Conservation (phyloP, 2,329 filamentous ascomycete genomes). For the Aspergillus terreus region DNA sequence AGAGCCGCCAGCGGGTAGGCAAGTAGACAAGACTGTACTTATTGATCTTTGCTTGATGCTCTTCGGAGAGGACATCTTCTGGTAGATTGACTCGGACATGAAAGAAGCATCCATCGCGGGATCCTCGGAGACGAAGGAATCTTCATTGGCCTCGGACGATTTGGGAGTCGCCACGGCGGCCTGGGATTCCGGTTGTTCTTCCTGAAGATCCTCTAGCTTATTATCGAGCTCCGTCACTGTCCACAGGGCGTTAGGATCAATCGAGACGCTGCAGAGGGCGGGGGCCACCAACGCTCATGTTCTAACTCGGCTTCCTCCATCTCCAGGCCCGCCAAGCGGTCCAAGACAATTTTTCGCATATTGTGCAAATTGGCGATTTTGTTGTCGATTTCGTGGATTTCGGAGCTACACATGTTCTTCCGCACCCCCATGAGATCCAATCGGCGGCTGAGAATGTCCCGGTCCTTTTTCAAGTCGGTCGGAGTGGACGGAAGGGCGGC, state of each 20-base stretch:
- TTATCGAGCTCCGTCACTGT: constrained; percentile 57
- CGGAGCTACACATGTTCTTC: constrained; percentile 96
- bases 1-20: background rate
- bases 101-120: constrained; percentile 60
- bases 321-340: constrained; percentile 79
- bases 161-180: constrained; percentile 31
- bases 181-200: constrained; percentile 40
- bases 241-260: constrained; percentile 4
- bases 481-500: constrained; percentile 60
- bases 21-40: constrained; percentile 25
- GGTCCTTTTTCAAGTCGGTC: constrained; percentile 73
- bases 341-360: constrained; percentile 89
- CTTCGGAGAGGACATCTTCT: constrained; percentile 72
- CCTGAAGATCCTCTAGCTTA: constrained; percentile 60
- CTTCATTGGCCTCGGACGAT: constrained; percentile 39
- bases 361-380: constrained; percentile 90
- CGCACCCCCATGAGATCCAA: constrained; percentile 87
- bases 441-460: constrained; percentile 73
- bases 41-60: constrained; percentile 47
- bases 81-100: constrained; percentile 98
- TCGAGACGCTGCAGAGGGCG: background rate
- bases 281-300: constrained; percentile 66
- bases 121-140: constrained; percentile 53
- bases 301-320: constrained; percentile 87
- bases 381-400: constrained; percentile 94